Percentiles rank a stretch among this genome's conserved stretches.
Conservation (phyloP, 768 basidiomycete species). For the Arthromyces matolae region DNA sequence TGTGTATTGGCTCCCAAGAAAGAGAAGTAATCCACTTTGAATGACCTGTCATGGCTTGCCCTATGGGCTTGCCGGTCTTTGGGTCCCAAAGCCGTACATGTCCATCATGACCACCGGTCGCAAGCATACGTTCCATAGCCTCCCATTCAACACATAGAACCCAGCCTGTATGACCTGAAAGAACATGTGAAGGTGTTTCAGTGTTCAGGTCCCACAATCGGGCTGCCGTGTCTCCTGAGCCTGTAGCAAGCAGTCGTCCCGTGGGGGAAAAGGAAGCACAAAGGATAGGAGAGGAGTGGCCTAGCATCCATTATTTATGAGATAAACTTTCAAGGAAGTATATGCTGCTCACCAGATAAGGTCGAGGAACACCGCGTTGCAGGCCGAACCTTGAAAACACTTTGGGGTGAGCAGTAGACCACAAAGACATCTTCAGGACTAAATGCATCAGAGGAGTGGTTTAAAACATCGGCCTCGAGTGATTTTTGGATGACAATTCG, state of each 20-base stretch:
- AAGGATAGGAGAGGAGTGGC: slow-evolving; percentile 89
- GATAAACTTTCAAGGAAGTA: too few species aligned
- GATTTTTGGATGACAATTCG: slow-evolving; percentile 83
- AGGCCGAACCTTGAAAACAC: slow-evolving; percentile 90
- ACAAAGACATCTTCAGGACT: slow-evolving; percentile 85
- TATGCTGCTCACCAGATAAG: slow-evolving; percentile 71
- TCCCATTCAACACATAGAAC: slow-evolving; percentile 98
- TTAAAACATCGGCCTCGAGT: slow-evolving; percentile 75
- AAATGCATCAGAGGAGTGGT: slow-evolving; percentile 66
- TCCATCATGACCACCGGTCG: slow-evolving; percentile 93
- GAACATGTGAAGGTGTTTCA: slow-evolving; percentile 84
- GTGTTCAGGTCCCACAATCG: slow-evolving; percentile 93
- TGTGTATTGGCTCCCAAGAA: slow-evolving; percentile 94
- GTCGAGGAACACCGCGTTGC: slow-evolving; percentile 94
- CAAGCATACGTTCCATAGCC: slow-evolving; percentile 83
- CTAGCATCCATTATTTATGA: too few species aligned
- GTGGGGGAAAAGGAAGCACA: slow-evolving; percentile 97
- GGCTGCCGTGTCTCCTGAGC: slow-evolving; percentile 90
- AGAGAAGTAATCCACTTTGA: slow-evolving; percentile 95
- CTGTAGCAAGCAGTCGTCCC: slow-evolving; percentile 86
- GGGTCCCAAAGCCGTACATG: slow-evolving; percentile 94
- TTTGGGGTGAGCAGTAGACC: slow-evolving; percentile 90
- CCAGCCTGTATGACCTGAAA: slow-evolving; percentile 92
- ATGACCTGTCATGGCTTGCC: slow-evolving; percentile 89
- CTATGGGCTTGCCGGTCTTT: slow-evolving; percentile 82